These are phyloP conservation scores for Spergularia bocconei DNA, from an alignment of 148 eudicot genomes.

Conservation along the genomic window DNA sequence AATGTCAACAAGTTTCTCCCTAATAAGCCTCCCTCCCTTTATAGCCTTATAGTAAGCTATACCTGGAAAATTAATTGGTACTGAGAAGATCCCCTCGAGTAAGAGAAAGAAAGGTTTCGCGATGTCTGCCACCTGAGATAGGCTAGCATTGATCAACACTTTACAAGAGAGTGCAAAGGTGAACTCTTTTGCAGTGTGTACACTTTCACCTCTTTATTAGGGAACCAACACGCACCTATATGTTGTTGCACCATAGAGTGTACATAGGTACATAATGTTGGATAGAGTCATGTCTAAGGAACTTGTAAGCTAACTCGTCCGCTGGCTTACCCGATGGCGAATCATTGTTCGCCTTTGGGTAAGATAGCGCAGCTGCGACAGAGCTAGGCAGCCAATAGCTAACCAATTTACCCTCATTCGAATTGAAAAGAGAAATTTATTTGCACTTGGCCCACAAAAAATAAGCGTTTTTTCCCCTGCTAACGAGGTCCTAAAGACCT, in stretches of 20 bases:
- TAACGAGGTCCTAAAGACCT: conserved; percentile 7
- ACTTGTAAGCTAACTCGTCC: conserved; percentile 1
- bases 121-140: neutral
- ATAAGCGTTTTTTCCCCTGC: neutral
- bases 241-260: conserved; percentile 9
- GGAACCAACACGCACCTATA: conserved; percentile 6
- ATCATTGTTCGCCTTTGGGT: neutral
- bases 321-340: conserved; percentile 8
- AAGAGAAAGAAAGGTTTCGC: conserved; percentile 3
- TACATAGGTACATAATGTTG: neutral
- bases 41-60: conserved; percentile 11
- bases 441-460: conserved; percentile 8
- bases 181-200: conserved; percentile 12
- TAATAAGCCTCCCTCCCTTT: neutral
- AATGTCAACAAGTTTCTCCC: neutral
- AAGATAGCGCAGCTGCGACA: neutral
- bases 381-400: conserved; percentile 11
- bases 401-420: conserved; percentile 10
- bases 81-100: conserved; percentile 8
- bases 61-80: conserved; percentile 2
- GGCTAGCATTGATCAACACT: conserved; percentile 5
- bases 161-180: conserved; percentile 9
- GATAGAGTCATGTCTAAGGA: conserved; percentile 7
- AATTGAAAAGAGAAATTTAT: conserved; percentile 12
- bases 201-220: conserved; percentile 3